These are phyloP conservation scores for Xylaria grammica DNA, from an alignment of 495 filamentous ascomycete species.

Conservation along the genomic window DNA sequence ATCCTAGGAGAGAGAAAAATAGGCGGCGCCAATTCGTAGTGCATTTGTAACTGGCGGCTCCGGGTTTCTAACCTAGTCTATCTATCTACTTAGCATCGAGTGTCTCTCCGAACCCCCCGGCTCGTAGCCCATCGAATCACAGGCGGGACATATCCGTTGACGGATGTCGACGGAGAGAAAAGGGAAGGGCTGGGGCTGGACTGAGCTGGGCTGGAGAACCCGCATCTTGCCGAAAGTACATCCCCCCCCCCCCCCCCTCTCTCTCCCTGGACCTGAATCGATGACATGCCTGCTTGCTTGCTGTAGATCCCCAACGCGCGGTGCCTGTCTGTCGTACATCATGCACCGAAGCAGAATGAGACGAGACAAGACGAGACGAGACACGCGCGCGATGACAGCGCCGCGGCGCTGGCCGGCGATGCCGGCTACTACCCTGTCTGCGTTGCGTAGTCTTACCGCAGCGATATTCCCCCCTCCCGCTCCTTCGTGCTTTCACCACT, in stretches of 20 bases:
- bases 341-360: not conserved
- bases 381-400: not conserved
- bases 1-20: not conserved
- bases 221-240: too few relatives aligned
- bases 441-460: not conserved
- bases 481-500: not conserved
- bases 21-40: not conserved
- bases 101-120: not conserved
- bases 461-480: not conserved
- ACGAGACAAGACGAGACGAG: slow-evolving; percentile 1
- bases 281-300: too few relatives aligned
- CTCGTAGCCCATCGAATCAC: slow-evolving; percentile 21
- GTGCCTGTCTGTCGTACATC: not conserved
- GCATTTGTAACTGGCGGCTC: not conserved
- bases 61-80: not conserved
- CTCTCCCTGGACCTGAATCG: too few relatives aligned
- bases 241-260: too few relatives aligned
- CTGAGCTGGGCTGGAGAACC: too few relatives aligned
- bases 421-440: slow-evolving; percentile 12
- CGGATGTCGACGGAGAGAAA: too few relatives aligned
- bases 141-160: too few relatives aligned
- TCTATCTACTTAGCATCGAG: too few relatives aligned
- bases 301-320: not conserved
- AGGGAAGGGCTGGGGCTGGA: too few relatives aligned
- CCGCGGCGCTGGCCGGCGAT: slow-evolving; percentile 2